phyloP scores from a whole-genome alignment of 345 rosid species.

The Aquilaria malaccensis region DNA sequence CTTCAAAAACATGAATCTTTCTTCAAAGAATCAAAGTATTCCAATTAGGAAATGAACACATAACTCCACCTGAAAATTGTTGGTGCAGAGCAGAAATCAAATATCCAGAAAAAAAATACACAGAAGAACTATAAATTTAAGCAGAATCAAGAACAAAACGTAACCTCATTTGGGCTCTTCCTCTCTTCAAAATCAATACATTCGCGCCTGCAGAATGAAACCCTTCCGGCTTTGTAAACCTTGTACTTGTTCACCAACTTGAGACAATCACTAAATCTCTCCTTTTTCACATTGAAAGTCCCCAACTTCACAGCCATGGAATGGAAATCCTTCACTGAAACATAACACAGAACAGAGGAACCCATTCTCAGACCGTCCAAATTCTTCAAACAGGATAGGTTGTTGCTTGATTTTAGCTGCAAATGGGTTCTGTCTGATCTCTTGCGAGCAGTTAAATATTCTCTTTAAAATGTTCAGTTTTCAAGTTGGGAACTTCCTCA shows the following conservation, averaged over 20 bases:
- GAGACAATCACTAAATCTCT: constrained; percentile 14
- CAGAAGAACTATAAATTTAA: background rate
- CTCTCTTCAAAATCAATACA: constrained; percentile 48
- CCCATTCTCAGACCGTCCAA: constrained; percentile 29
- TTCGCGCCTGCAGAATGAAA: constrained; percentile 30
- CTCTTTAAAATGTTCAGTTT: background rate
- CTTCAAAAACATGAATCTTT: too few relatives aligned
- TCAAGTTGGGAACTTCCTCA: background rate
- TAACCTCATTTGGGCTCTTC: constrained; percentile 77
- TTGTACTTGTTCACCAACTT: constrained; percentile 13
- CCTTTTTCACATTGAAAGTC: constrained; percentile 19
- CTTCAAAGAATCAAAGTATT: too few relatives aligned
- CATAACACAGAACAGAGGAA: constrained; percentile 29
- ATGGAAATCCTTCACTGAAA: constrained; percentile 17
- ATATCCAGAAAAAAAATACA: background rate
- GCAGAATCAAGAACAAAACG: background rate
- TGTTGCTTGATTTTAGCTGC: too few relatives aligned
- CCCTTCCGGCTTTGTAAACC: constrained; percentile 17
- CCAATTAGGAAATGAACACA: too few relatives aligned
- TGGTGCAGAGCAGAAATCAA: background rate
- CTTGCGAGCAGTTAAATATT: background rate
- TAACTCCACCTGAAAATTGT: too few relatives aligned
- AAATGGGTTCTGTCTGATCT: background rate
- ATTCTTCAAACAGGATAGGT: background rate
- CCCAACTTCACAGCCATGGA: constrained; percentile 18